Base-by-base conservation (phyloP, 306 rosid species). In the Gastrolobium villosum region DNA sequence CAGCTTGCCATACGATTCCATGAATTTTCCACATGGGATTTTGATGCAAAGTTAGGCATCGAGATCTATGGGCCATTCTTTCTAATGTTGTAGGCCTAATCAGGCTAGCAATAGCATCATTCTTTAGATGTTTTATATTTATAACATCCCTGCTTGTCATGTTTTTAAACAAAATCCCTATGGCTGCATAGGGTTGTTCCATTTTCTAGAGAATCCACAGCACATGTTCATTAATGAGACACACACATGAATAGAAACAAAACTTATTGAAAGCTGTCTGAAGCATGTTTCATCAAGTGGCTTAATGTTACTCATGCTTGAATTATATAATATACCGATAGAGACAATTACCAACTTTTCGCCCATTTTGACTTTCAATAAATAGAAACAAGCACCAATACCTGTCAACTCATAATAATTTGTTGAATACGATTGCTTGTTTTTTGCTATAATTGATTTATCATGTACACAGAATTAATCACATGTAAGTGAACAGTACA, bases 21-120 rank as follows among this genome's bases (percentile, higher is more conserved):
- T 53, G 43, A 39, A 36, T 65, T 28, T 37, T 72, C 79, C 76
- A 72, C 80, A 72, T 65, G 86, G 81, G 68, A 50, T 76, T 50
- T 76, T 50, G 37, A 44, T 63, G 49, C 70, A 82, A 63, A 77
- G 62, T 66, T 54, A 43, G 67, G 55, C 74, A 44, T 68, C 74
- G 15, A 44, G 34, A 44, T 70, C 8, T 39, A 70, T 60, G 77
- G 71, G 49, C 71, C 65, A 70, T 59, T 49, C 77, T 60, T 30
- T 49, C 65, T n/a, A 50, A 44, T 74, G 48, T 39, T 76, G 53
- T 52, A 7, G 45, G 59, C 59, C 78, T 50, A 64, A 64, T 37
- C 40, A 50, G 7, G 10, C 59, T 53, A 11, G 7, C 11, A 20
- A 20, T 74, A 62, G 6, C 15, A 75, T 37, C 44, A 57, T 55